These are phyloP conservation scores for Phytophthora litchii DNA, from an alignment of 352 stramenopile genomes.

Conservation along the genomic window DNA sequence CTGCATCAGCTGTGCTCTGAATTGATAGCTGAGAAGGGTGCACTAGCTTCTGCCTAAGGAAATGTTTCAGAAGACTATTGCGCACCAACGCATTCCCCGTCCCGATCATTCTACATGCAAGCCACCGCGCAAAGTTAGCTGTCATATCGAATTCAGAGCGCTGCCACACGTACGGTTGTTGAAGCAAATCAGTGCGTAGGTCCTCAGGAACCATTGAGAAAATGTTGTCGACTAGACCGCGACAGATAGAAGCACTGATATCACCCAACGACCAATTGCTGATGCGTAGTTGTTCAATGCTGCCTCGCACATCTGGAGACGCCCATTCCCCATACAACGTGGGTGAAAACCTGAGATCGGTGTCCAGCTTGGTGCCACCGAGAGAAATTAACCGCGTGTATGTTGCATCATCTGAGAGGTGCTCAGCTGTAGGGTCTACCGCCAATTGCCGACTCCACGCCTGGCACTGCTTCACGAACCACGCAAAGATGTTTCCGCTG, in stretches of 20 bases:
- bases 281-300: conserved; percentile 47
- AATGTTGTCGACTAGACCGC: conserved; percentile 65
- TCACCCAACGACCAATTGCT: conserved; percentile 70
- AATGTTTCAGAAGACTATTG: conserved; percentile 62
- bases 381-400: conserved; percentile 61
- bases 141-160: neutral
- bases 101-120: conserved; percentile 53
- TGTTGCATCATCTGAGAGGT: conserved; percentile 26
- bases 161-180: conserved; percentile 41
- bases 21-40: conserved; percentile 31
- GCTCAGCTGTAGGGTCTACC: conserved; percentile 21
- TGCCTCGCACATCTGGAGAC: conserved; percentile 34
- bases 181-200: conserved; percentile 33
- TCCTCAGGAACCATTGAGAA: conserved; percentile 56
- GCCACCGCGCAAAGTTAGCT: conserved; percentile 4
- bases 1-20: conserved; percentile 49
- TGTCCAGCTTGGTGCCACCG: conserved; percentile 46
- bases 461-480: conserved; percentile 60
- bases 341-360: conserved; percentile 53
- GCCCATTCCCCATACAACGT: conserved; percentile 65
- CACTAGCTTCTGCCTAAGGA: conserved; percentile 38
- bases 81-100: conserved; percentile 62
- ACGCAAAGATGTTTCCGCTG: conserved; percentile 72
- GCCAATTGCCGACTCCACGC: conserved; percentile 53
- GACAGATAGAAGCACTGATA: conserved; percentile 64